Evolutionary conservation across 2,329 filamentous ascomycete genomes (phyloP).

Genomic region (Fusarium neocosmosporiellum): DNA sequence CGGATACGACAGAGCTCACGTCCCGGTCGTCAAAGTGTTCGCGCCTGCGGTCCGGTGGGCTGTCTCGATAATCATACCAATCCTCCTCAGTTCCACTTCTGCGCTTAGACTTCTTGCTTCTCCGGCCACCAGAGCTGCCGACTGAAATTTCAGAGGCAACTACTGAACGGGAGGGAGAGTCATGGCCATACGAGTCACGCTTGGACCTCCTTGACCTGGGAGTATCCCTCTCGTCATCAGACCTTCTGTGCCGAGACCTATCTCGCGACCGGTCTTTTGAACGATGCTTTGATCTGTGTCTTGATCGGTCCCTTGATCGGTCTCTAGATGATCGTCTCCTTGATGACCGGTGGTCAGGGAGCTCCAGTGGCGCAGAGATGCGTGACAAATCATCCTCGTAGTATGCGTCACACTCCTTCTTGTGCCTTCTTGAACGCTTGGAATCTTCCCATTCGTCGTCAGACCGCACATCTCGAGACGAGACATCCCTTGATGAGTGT

Average conservation of each 20-base stretch:
- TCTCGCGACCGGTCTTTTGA: constrained; percentile 13
- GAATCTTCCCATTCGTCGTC: constrained; percentile 33
- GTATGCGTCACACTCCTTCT: constrained; percentile 27
- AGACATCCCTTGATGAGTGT: constrained; percentile 30
- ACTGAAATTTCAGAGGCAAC: constrained; percentile 53
- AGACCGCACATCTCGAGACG: constrained; percentile 31
- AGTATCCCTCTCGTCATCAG: constrained; percentile 48
- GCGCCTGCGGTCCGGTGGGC: constrained; percentile 53
- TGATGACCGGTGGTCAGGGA: constrained; percentile 24
- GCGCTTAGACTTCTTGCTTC: constrained; percentile 54
- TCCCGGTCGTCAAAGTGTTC: constrained; percentile 60
- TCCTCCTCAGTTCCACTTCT: constrained; percentile 51
- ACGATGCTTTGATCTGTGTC: constrained; percentile 8
- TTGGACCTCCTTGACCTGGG: constrained; percentile 51
- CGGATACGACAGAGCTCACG: constrained; percentile 62
- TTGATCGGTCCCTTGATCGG: constrained; percentile 20
- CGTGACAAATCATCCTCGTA: constrained; percentile 25
- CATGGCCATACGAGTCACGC: constrained; percentile 45
- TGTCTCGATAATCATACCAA: constrained; percentile 47
- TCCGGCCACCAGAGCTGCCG: constrained; percentile 52
- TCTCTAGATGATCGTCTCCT: constrained; percentile 29
- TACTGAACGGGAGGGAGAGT: constrained; percentile 48
- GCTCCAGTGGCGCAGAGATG: constrained; percentile 20
- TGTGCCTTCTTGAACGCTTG: constrained; percentile 31
- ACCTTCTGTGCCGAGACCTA: constrained; percentile 16